phyloP scores from a whole-genome alignment of 192 early-diverging fungal species.

The Allomyces macrogynus region DNA sequence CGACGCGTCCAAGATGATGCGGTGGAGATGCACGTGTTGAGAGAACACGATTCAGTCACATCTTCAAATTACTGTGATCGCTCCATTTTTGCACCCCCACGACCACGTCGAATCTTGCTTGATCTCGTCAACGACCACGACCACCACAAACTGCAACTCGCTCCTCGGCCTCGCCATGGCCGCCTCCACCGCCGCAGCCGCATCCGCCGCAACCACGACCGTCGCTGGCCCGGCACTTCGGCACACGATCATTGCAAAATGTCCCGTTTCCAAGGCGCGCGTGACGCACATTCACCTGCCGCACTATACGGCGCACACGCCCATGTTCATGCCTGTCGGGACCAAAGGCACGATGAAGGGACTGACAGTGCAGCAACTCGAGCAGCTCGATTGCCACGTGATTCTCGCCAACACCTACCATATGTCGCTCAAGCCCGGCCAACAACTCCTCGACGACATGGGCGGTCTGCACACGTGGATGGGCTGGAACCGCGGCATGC shows the following conservation, averaged over 20 bases:
- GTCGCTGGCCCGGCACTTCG: slow-evolving; percentile 29
- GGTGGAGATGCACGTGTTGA: too few species aligned
- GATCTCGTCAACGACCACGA: too few species aligned
- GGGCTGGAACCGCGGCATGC: slow-evolving; percentile 53
- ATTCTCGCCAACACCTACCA: slow-evolving; percentile 57
- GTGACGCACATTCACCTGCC: slow-evolving; percentile 52
- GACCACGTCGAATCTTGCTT: too few species aligned
- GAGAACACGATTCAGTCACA: too few species aligned
- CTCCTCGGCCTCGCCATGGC: too few species aligned
- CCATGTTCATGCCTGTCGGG: slow-evolving; percentile 78
- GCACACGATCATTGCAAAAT: slow-evolving; percentile 49
- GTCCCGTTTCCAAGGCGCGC: slow-evolving; percentile 65
- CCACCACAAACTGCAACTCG: too few species aligned
- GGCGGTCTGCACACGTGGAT: slow-evolving; percentile 65
- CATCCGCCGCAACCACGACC: too few species aligned
- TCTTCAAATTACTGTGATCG: too few species aligned
- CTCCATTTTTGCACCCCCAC: too few species aligned
- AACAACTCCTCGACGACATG: slow-evolving; percentile 46
- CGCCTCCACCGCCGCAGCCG: too few species aligned
- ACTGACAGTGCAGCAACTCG: slow-evolving; percentile 51
- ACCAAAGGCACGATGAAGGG: slow-evolving; percentile 73
- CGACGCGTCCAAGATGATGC: too few species aligned
- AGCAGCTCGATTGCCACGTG: slow-evolving; percentile 54
- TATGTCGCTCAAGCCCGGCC: slow-evolving; percentile 23
- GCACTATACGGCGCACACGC: slow-evolving; percentile 59